Conservation (phyloP, 2,329 filamentous ascomycete genomes). For the Elsinoe fawcettii region DNA sequence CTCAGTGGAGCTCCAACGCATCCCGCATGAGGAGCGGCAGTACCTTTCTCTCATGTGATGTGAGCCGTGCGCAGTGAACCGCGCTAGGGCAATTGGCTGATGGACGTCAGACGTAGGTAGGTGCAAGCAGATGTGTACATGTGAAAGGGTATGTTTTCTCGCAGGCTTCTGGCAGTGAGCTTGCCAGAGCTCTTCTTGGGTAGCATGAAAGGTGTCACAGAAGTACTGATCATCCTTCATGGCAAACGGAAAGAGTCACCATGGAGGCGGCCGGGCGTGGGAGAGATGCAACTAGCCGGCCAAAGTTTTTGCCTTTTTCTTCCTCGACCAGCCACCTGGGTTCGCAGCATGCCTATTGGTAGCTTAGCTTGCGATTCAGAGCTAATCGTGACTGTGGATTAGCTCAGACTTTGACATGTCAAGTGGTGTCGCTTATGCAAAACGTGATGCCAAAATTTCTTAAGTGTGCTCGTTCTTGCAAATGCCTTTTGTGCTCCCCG, state of each 20-base stretch:
- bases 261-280: neutral
- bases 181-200: neutral
- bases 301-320: constrained; percentile 4
- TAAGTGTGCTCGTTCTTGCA: neutral
- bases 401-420: neutral
- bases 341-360: neutral
- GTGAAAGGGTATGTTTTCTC: neutral
- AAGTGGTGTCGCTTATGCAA: neutral
- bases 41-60: constrained; percentile 6
- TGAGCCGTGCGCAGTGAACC: neutral
- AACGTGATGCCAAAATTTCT: neutral
- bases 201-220: neutral
- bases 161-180: neutral
- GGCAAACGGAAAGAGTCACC: no score
- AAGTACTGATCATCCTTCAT: neutral
- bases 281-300: neutral
- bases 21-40: constrained; percentile 11
- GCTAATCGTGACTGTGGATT: neutral
- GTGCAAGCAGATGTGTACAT: neutral
- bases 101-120: neutral
- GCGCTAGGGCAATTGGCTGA: neutral
- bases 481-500: neutral
- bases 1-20: neutral
- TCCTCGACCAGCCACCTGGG: constrained; percentile 2
- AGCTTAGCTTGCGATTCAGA: neutral